Percentiles rank a stretch among this genome's conserved stretches.
These are phyloP conservation scores for Leishmania arabica DNA, from an alignment of 208 protist genomes.

Conservation along the genomic window DNA sequence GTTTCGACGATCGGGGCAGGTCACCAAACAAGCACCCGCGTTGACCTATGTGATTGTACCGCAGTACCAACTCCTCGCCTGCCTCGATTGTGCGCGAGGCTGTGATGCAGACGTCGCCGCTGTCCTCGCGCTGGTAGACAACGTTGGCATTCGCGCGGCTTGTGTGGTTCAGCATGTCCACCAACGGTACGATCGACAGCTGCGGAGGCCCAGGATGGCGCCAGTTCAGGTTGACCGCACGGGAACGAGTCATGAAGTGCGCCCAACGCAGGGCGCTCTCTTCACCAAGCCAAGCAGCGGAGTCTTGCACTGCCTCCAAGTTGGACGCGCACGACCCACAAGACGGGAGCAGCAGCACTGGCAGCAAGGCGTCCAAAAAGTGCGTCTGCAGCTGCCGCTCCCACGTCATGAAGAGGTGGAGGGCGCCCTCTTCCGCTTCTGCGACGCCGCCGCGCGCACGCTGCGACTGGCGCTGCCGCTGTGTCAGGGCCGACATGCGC, in stretches of 20 bases:
- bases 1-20: not conserved
- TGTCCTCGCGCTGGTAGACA: slow-evolving; percentile 37
- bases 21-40: slow-evolving; percentile 75
- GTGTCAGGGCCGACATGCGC: slow-evolving; percentile 45
- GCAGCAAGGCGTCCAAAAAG: slow-evolving; percentile 45
- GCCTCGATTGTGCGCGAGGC: slow-evolving; percentile 52
- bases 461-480: slow-evolving; percentile 56
- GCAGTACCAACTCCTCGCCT: slow-evolving; percentile 73
- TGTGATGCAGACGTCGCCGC: slow-evolving; percentile 44
- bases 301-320: slow-evolving; percentile 8
- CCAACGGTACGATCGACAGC: slow-evolving; percentile 69
- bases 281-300: slow-evolving; percentile 19
- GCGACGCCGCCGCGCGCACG: slow-evolving; percentile 22
- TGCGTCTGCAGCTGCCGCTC: slow-evolving; percentile 40
- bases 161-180: slow-evolving; percentile 87
- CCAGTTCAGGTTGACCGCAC: slow-evolving; percentile 62
- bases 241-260: slow-evolving; percentile 89
- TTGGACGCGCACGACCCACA: not conserved
- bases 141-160: slow-evolving; percentile 50
- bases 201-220: slow-evolving; percentile 15
- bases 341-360: slow-evolving; percentile 17
- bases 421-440: slow-evolving; percentile 31
- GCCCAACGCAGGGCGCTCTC: slow-evolving; percentile 62
- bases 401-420: slow-evolving; percentile 30
- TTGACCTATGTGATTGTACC: slow-evolving; percentile 71